A percentile compares a stretch with the other conserved stretches of the same genome.
phyloP scores from a whole-genome alignment of 2,329 filamentous ascomycete genomes.

The Penicillium sp. region DNA sequence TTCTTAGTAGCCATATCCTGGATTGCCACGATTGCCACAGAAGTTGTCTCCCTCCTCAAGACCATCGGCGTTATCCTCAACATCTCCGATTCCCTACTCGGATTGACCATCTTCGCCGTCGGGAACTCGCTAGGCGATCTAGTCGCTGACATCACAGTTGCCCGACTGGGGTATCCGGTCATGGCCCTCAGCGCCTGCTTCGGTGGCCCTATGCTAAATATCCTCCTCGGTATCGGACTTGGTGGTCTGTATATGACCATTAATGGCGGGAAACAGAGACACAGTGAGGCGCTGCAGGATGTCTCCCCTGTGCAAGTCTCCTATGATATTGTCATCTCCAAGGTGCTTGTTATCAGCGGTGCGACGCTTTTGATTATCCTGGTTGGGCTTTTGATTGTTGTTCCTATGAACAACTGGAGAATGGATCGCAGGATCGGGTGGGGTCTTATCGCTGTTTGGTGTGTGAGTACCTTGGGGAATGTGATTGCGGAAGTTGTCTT shows the following conservation, averaged over 20 bases:
- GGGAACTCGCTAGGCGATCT: slow-evolving; percentile 94
- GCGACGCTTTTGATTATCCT: slow-evolving; percentile 81
- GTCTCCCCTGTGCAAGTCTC: slow-evolving; percentile 45
- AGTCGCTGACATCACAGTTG: slow-evolving; percentile 92
- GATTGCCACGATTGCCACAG: slow-evolving; percentile 93
- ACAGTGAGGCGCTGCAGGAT: slow-evolving; percentile 5
- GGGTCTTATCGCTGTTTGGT: slow-evolving; percentile 78
- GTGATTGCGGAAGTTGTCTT: slow-evolving; percentile 69
- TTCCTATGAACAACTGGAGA: slow-evolving; percentile 83
- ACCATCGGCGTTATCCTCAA: slow-evolving; percentile 86
- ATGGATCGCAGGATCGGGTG: slow-evolving; percentile 81
- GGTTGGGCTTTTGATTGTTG: slow-evolving; percentile 71
- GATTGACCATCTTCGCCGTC: slow-evolving; percentile 92
- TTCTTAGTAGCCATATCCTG: slow-evolving; percentile 91
- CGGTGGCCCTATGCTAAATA: slow-evolving; percentile 98
- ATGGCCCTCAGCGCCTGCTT: slow-evolving; percentile 96
- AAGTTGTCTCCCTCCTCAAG: slow-evolving; percentile 94
- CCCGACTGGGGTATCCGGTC: slow-evolving; percentile 87
- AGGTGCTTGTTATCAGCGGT: slow-evolving; percentile 80
- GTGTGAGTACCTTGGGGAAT: slow-evolving; percentile 75
- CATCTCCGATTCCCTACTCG: slow-evolving; percentile 92
- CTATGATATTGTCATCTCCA: slow-evolving; percentile 80
- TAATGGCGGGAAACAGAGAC: slow-evolving; percentile 38
- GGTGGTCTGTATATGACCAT: slow-evolving; percentile 87
- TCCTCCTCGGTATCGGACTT: slow-evolving; percentile 89